Conservation (phyloP, 495 filamentous ascomycete species). For the Talaromyces liani region DNA sequence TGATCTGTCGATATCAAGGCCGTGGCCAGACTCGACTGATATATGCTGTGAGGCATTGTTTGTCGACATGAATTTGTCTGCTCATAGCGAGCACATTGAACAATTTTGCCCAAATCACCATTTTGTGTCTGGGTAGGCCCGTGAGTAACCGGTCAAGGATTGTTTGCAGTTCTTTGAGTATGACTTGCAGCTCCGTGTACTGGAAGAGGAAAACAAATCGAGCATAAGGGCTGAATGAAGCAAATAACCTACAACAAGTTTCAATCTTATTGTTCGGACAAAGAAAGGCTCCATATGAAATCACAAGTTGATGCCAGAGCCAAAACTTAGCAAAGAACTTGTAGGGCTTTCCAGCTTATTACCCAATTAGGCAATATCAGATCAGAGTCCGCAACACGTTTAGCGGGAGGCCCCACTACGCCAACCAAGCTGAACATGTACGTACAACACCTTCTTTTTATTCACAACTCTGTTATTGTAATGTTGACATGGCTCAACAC, state of each 20-base stretch:
- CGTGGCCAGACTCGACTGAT: not conserved
- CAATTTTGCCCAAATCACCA: not conserved
- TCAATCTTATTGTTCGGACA: not conserved
- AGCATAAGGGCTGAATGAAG: not conserved
- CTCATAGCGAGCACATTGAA: not conserved
- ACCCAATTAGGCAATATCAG: constrained; percentile 2
- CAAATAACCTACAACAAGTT: not conserved
- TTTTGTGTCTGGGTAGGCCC: not conserved
- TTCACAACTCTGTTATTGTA: not conserved
- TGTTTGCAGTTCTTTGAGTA: not conserved
- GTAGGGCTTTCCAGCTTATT: not conserved
- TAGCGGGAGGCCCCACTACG: not conserved
- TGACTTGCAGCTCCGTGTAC: not conserved
- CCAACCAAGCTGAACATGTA: not conserved
- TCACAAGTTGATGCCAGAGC: not conserved
- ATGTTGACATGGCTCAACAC: not conserved
- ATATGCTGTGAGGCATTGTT: not conserved
- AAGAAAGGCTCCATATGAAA: not conserved
- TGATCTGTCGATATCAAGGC: not conserved
- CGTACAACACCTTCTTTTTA: not conserved
- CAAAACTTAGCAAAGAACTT: not conserved
- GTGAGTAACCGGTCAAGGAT: not conserved
- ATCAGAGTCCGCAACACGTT: not conserved
- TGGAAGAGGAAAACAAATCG: not conserved
- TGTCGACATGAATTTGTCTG: not conserved